phyloP scores from a whole-genome alignment of 2,329 filamentous ascomycete genomes.

The Monosporascus sp. region DNA sequence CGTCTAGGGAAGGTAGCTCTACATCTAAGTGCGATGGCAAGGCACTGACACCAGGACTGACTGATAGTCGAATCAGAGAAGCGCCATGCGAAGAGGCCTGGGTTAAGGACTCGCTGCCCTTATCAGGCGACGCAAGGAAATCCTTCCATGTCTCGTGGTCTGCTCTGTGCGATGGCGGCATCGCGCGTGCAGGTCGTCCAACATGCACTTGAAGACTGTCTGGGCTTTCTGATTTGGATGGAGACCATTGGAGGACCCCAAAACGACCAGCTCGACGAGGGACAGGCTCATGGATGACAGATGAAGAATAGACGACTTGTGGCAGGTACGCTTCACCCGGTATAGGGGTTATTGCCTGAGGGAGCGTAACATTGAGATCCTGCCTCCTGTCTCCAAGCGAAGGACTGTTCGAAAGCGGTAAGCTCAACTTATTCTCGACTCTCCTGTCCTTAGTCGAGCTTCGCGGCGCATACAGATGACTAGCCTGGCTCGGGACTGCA shows the following conservation, averaged over 20 bases:
- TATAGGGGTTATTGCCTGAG: not conserved
- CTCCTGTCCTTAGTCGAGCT: not conserved
- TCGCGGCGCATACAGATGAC: constrained; percentile 1
- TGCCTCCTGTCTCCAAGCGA: not conserved
- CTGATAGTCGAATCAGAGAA: not conserved
- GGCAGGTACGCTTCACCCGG: not conserved
- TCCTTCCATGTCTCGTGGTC: constrained; percentile 17
- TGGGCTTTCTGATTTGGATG: constrained; percentile 13
- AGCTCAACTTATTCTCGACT: not conserved
- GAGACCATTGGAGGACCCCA: constrained; percentile 19
- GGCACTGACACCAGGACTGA: not conserved
- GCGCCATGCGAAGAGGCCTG: not conserved
- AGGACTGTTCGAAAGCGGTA: not conserved
- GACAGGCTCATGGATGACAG: constrained; percentile 18
- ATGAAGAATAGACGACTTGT: constrained; percentile 17
- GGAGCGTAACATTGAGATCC: too few relatives aligned
- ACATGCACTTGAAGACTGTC: constrained; percentile 22
- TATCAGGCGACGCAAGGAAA: constrained; percentile 9
- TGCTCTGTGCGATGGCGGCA: constrained; percentile 14
- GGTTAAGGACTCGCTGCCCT: not conserved
- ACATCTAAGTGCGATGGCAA: not conserved
- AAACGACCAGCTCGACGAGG: constrained; percentile 16
- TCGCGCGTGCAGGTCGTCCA: constrained; percentile 10
- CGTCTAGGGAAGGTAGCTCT: not conserved
- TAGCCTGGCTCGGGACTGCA: constrained; percentile 9